A percentile compares a stretch with the other conserved stretches of the same genome.
Evolutionary conservation across 306 rosid species (phyloP).

Genomic region (Inga laurina): DNA sequence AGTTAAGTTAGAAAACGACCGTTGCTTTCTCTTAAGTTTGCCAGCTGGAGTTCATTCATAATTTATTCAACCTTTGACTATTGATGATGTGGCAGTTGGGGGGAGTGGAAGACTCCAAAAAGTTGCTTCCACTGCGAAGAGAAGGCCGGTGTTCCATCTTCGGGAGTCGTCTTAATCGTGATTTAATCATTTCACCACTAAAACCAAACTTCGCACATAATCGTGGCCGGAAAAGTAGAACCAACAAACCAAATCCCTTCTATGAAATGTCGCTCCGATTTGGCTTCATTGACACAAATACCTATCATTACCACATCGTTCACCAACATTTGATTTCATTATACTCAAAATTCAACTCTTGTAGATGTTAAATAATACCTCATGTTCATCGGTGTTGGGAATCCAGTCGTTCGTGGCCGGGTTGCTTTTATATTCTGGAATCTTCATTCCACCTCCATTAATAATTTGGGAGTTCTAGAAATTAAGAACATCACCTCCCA

Average conservation of each 20-base stretch:
- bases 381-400: conserved; percentile 48
- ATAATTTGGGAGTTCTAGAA: conserved; percentile 22
- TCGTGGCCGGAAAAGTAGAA: not conserved
- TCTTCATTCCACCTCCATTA: conserved; percentile 21
- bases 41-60: too few relatives aligned
- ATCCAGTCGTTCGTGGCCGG: conserved; percentile 91
- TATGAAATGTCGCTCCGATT: conserved; percentile 55
- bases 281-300: conserved; percentile 44
- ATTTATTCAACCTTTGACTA: too few relatives aligned
- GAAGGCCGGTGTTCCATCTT: too few relatives aligned
- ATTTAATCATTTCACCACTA: not conserved
- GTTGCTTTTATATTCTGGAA: conserved; percentile 51
- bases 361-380: conserved; percentile 14
- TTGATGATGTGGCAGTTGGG: too few relatives aligned
- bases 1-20: too few relatives aligned
- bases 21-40: too few relatives aligned
- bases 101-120: too few relatives aligned
- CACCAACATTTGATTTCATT: not conserved
- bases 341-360: not conserved
- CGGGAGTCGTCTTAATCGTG: too few relatives aligned
- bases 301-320: conserved; percentile 26
- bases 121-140: too few relatives aligned
- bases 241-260: not conserved
- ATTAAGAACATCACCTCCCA: conserved; percentile 32
- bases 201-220: conserved; percentile 1